Evolutionary conservation across 257 asterid species (phyloP), one percentile per base, ranked within the genome.

Genomic region (Primulina tabacum): DNA sequence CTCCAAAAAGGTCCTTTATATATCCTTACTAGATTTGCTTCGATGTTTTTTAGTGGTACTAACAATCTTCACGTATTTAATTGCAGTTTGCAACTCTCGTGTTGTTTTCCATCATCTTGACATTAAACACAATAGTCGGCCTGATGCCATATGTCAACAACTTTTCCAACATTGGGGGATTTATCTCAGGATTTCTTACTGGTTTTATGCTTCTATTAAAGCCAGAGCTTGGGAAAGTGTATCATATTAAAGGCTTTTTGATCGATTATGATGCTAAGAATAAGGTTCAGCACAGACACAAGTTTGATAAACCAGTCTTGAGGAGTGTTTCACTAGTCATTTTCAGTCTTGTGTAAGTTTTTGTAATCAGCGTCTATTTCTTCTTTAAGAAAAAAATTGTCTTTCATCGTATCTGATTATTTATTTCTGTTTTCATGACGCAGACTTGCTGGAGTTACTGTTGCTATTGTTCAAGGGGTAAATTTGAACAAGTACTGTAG

Each of bases 81-180:
- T 53, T 78, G 78, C 93, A 88, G 98, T 67, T 75, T 69, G 84
- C 89, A 65, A 82, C 92, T 67, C 76, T 92, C 24, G 34, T 80
- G 66, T 72, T 52, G 33, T 74, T 87, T 43, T 33, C 72, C 55
- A 56, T 75, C 57, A 83, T 92, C 79, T 75, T 85, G 82, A 71
- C 76, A 60, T 35, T 79, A 20, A 90, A 87, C 67, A 72, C 75
- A 43, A 47, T 82, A 73, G 81, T 90, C 38, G 98, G 98, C 10
- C 69, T 90, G 74, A 77, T 85, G 86, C 98, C 97, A 59, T 77
- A 84, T 47, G 83, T 92, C 75, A 83, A 81, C 90, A 92, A 88
- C 73, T 87, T 92, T 62, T 83, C 97, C 8, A 92, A 81, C 76
- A 62, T 88, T 10, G 97, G 97, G 73, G 98, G 98, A 38, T 84